Base-by-base conservation (phyloP, 345 rosid genomes). In the Erucastrum elatum region DNA sequence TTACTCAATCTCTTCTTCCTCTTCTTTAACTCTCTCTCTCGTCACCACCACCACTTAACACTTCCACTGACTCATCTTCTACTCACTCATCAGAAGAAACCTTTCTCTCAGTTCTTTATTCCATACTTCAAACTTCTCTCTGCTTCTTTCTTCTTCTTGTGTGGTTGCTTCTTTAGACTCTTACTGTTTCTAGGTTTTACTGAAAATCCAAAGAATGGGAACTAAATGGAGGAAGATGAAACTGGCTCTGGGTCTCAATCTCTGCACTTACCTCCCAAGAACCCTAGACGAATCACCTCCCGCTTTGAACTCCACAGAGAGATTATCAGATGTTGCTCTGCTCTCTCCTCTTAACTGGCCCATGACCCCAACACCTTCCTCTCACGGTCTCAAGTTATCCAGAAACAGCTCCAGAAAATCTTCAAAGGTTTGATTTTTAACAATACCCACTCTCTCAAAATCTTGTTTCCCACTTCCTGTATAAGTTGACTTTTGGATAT, bases 161-260 rank as follows among this genome's bases (percentile, higher is more conserved):
- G 65, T 70, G 76, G 56, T 60, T 83, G 64, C 70, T 41, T 53
- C 68, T 74, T 64, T 39, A 11, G 71, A 29, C 31, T 65, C 71
- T 16, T 35, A 60, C 64, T 41, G 21, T 62, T 35, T 71, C 29
- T 69, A 63, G 75, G 67, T 69, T 49, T 68, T 53, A 63, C 49
- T 70, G 27, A 41, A 39, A 49, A 58, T 71, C 65, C 21, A n/a
- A 34, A 70, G 58, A 81, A 93, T 91, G 98, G 88, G 84, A 64
- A 89, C 84, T 82, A 94, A 87, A 76, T 94, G 98, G 98, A 87
- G 94, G 69, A 94, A 86, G 68, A 94, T 88, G 62, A 94, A 90
- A 85, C 83, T 88, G 4, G 93, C 94, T 73, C 70, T 94, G 76
- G 91, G 98, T 16, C 41, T 86, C 62, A 90, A 91, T 66, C 91